Base-by-base conservation (phyloP, 1,139 yeast genomes). In the Saccharomyces pastorianus region DNA sequence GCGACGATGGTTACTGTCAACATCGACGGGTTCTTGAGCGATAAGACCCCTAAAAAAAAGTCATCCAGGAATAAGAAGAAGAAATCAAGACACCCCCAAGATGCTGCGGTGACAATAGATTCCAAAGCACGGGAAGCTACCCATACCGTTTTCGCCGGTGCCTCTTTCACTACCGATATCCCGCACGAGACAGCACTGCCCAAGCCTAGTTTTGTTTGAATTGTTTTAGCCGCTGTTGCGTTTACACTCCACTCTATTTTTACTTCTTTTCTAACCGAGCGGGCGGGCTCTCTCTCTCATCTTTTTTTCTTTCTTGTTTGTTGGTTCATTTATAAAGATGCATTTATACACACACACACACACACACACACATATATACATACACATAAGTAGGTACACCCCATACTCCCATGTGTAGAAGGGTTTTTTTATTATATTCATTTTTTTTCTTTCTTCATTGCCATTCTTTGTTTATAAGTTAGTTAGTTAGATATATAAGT, bases 101-200 rank as follows among this genome's bases (percentile, higher is more conserved):
- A 9, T 25, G 27, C 34, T 11, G 6, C 29, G 27, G 20, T 13
- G 31, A 5, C 41, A 3, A 28, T 47, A 23, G 3, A 7, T 28
- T n/a, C 34, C 49, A 27, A 27, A 32, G 23, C 32, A 0, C 31
- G 25, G 14, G 32, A 23, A 11, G 27, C 38, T 26, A 46, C 38
- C 29, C 13, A 48, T 49, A 9, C 47, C 6, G 26, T 48, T 20
- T 54, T 54, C 49, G 58, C 58, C 9, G 58, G 58, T 42, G 55
- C 56, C 0, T 54, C 58, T 6, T 56, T 56, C 28, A 48, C 56
- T 6, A 52, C 53, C 20, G 49, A 52, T 52, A 48, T 53, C n/a
- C 58, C 58, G n/a, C 49, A 52, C 6, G 48, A 50, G 29, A 48
- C 49, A 26, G 47, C 47, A 20, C 27, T 51, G 4, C 53, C 53